Evolutionary conservation across 73 alveolate genomes (phyloP).

Genomic region (Durusdinium trenchii): DNA sequence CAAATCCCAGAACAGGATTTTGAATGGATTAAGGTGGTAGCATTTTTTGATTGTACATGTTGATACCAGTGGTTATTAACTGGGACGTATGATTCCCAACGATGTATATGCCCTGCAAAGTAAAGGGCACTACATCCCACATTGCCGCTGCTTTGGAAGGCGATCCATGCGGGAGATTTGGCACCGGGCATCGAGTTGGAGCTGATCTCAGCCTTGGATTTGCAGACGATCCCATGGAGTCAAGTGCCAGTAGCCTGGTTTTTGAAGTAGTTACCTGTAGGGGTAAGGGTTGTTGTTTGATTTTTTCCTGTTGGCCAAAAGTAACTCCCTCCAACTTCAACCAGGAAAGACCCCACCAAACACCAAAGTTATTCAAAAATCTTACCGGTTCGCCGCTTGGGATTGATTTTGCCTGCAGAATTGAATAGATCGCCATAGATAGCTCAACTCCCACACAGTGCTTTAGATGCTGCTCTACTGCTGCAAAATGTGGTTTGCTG

Average conservation of each 20-base stretch:
- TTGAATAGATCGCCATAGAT: not conserved
- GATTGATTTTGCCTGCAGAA: not conserved
- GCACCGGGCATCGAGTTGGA: slow-evolving; percentile 62
- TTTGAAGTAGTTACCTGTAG: too few species aligned
- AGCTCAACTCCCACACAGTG: not conserved
- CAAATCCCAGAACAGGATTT: too few species aligned
- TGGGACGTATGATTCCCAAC: not conserved
- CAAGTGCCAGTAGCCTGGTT: not conserved
- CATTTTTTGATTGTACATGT: not conserved
- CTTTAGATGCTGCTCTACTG: not conserved
- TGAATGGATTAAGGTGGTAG: too few species aligned
- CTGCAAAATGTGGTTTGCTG: not conserved
- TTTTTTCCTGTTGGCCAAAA: too few species aligned
- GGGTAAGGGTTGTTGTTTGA: not conserved
- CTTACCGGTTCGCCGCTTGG: not conserved
- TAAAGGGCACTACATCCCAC: not conserved
- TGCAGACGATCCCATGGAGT: slow-evolving; percentile 56
- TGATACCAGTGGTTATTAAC: not conserved
- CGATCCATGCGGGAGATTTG: not conserved
- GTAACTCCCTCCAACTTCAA: not conserved
- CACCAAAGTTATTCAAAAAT: too few species aligned
- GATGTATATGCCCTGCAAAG: not conserved
- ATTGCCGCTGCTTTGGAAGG: not conserved
- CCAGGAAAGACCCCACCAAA: not conserved
- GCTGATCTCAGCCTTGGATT: slow-evolving; percentile 55